Percentiles rank a stretch among this genome's conserved stretches.
Evolutionary conservation across 805 yeast genomes (phyloP).

Genomic region (Spencermartinsiella europaea): DNA sequence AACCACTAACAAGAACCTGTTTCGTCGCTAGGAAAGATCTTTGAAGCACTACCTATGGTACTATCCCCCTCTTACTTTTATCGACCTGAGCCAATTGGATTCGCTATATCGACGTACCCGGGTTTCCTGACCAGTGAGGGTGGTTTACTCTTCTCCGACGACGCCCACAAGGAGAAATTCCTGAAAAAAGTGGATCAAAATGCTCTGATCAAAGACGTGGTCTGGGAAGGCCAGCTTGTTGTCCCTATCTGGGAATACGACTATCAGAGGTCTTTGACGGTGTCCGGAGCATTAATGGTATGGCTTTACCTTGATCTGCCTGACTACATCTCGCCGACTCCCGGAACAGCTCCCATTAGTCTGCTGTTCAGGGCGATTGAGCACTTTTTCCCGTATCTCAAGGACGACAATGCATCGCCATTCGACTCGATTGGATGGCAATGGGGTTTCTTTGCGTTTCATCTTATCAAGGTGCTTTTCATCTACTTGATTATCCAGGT

Average conservation of each 20-base stretch:
- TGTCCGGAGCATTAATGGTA: slow-evolving; percentile 30
- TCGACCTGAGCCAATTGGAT: slow-evolving; percentile 57
- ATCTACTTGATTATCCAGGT: slow-evolving; percentile 54
- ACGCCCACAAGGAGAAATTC: slow-evolving; percentile 48
- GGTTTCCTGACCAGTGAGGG: slow-evolving; percentile 85
- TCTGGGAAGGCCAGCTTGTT: slow-evolving; percentile 89
- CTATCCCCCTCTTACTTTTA: slow-evolving; percentile 79
- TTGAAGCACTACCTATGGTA: slow-evolving; percentile 62
- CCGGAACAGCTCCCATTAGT: slow-evolving; percentile 77
- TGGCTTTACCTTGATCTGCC: slow-evolving; percentile 97
- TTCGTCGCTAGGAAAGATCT: slow-evolving; percentile 53
- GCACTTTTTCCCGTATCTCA: slow-evolving; percentile 36
- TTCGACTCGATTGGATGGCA: slow-evolving; percentile 43
- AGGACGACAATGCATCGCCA: slow-evolving; percentile 43
- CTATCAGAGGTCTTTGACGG: slow-evolving; percentile 25
- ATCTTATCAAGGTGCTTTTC: slow-evolving; percentile 53
- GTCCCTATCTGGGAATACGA: slow-evolving; percentile 63
- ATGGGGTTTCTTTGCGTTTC: slow-evolving; percentile 65
- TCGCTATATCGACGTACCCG: slow-evolving; percentile 57
- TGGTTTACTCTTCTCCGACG: slow-evolving; percentile 60
- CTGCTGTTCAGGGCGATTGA: slow-evolving; percentile 38
- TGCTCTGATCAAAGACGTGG: slow-evolving; percentile 49
- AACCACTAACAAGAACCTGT: slow-evolving; percentile 44
- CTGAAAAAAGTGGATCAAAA: slow-evolving; percentile 43
- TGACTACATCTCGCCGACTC: slow-evolving; percentile 83